phyloP scores from a whole-genome alignment of 768 basidiomycete species.

The Macrocybe gigantea region DNA sequence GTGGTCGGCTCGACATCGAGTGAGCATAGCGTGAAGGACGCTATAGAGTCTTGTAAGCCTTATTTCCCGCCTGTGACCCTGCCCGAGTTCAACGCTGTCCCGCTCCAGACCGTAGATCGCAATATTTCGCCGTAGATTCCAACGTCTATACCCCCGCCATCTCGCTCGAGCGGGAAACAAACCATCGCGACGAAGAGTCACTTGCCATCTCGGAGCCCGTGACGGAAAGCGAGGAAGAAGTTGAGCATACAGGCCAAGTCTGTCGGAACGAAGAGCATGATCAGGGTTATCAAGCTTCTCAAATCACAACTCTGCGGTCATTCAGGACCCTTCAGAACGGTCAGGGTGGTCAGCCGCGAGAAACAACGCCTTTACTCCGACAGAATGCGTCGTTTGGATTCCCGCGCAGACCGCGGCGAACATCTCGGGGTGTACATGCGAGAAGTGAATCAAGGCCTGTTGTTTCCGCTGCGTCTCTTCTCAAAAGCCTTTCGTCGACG shows the following conservation, averaged over 20 bases:
- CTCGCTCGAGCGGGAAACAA: slow-evolving; percentile 13
- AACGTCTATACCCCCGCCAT: slow-evolving; percentile 39
- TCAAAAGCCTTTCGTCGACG: slow-evolving; percentile 24
- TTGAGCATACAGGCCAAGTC: too few relatives aligned
- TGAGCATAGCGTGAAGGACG: slow-evolving; percentile 44
- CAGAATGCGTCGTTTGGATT: slow-evolving; percentile 23
- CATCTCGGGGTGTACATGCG: neutral
- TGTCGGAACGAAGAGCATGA: too few relatives aligned
- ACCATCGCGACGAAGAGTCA: slow-evolving; percentile 35
- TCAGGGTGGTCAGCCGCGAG: slow-evolving; percentile 9
- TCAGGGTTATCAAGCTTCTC: too few relatives aligned
- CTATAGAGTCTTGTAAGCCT: slow-evolving; percentile 53
- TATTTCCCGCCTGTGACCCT: neutral
- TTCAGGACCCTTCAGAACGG: too few relatives aligned
- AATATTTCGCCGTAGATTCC: slow-evolving; percentile 58
- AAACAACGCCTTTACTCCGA: slow-evolving; percentile 28
- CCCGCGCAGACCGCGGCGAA: slow-evolving; percentile 4
- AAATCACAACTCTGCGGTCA: too few relatives aligned
- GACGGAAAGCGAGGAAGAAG: too few relatives aligned
- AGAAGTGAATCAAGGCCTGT: neutral
- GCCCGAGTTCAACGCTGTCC: slow-evolving; percentile 2
- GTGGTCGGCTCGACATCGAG: slow-evolving; percentile 44
- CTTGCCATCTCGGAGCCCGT: slow-evolving; percentile 1
- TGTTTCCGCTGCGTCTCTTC: neutral
- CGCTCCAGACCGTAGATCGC: slow-evolving; percentile 56